Evolutionary conservation across 73 alveolate genomes (phyloP), one percentile per base, ranked within the genome.

Genomic region (Blepharisma stoltei): DNA sequence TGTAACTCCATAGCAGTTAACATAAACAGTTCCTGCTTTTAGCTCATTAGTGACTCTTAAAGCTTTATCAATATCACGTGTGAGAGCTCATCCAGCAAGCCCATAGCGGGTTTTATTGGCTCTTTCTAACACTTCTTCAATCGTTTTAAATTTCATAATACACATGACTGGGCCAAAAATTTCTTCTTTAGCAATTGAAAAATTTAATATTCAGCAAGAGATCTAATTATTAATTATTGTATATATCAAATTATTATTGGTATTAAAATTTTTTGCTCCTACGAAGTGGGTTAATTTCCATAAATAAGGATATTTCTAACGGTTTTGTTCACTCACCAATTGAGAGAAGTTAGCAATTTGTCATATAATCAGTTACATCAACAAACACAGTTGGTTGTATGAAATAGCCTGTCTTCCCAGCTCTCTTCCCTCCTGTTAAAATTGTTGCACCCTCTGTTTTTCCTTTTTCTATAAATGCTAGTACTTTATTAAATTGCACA

Each of bases 51-150:
- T 81, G 21, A 92, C 83, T 68, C 71, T 79, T 25, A 80, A 27
- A 54, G 95, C 95, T 46, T 76, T 86, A 25, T 84, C 86, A 49
- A 90, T 68, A 71, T 88, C 76, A 54, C 83, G 50, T 20, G 97
- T 93, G 71, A 87, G 78, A 25, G 93, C 90, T 23, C 90, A 98
- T 45, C 96, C 97, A 20, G 94, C 99, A 44, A 94, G 88, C 27
- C 99, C 99, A 82, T 94, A 94, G 46, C 84, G 65, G 52, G 97
- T 76, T 23, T 84, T 93, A 84, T 94, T 94, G 11, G 99, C 97
- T 84, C 95, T 83, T 27, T 70, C 86, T 54, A 94, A 89, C 0
- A 90, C 97, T 78, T 94, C 99, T 69, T 94, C 99, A 32, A 87
- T 77, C 79, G 87, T 84, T 66, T 83, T 83, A 92, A 88, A 90